Conservation (phyloP, 2,329 filamentous ascomycete genomes). For the Trichoderma koningii region DNA sequence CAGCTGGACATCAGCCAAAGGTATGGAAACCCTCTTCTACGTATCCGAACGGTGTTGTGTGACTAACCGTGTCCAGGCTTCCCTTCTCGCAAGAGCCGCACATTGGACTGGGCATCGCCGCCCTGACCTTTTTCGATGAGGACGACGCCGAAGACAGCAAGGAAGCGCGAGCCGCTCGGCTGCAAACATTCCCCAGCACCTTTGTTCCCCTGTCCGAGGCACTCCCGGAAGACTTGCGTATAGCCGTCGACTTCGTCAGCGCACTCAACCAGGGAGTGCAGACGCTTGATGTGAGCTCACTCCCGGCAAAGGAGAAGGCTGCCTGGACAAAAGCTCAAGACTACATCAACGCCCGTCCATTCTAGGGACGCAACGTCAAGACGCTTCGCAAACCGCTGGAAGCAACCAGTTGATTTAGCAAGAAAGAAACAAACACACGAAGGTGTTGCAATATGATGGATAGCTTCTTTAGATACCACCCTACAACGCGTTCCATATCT, state of each 20-base stretch:
- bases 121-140: conserved; percentile 78
- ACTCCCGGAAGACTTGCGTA: conserved; percentile 61
- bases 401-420: conserved; percentile 5
- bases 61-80: conserved; percentile 47
- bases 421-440: background rate
- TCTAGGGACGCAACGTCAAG: conserved; percentile 34
- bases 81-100: conserved; percentile 72
- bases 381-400: background rate
- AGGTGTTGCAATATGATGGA: conserved; percentile 23
- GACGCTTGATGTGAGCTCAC: conserved; percentile 51
- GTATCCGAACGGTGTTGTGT: too few species aligned
- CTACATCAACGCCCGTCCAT: conserved; percentile 52
- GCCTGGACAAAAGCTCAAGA: conserved; percentile 58
- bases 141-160: conserved; percentile 60
- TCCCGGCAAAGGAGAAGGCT: conserved; percentile 50
- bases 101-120: conserved; percentile 74
- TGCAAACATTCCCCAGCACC: conserved; percentile 52
- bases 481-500: conserved; percentile 21
- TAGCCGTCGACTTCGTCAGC: conserved; percentile 59
- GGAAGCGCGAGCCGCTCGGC: conserved; percentile 49
- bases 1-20: conserved; percentile 69
- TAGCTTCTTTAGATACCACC: conserved; percentile 27
- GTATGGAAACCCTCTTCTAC: conserved; percentile 51
- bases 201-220: conserved; percentile 62
- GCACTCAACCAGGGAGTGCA: conserved; percentile 61